Base-by-base conservation (phyloP, 2,329 filamentous ascomycete genomes). In the Huntiella decipiens region DNA sequence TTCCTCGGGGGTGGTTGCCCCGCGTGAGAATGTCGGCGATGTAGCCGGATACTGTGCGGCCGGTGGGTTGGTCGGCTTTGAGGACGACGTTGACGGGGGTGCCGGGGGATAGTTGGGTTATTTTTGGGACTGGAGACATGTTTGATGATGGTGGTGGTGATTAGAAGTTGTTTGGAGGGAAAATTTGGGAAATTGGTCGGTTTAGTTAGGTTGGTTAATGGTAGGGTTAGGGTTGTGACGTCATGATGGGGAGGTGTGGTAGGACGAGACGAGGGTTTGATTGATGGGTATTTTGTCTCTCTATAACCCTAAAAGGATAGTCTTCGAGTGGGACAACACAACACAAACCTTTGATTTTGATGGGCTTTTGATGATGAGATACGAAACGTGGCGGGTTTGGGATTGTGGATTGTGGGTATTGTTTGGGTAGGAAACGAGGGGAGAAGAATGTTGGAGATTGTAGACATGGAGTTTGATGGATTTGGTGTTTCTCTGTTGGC, bases 31-130 rank as follows among this genome's bases (percentile, higher is more conserved):
- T 59, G 39, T 84, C 73, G 44, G 69, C 67, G 1, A 88, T 74
- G 4, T 67, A 60, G 17, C 82, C 82, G 38, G 67, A 64, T 1
- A 84, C 81, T 54, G 83, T 76, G 39, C 71, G 70, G 5, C 82
- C 82, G 0, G 80, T 85, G 1, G 71, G 72, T 57, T 88, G 82
- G 59, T 88, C 82, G 50, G 71, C 66, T 55, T 88, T 88, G 31
- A 86, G 67, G 1, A 87, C 66, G 46, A 88, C 82, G 42, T 77
- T 80, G 45, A 87, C 82, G 3, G 56, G 51, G 3, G 76, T 72
- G 33, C 80, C 81, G 0, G 70, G 67, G 4, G 71, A 52, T 28
- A 83, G 75, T 51, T 75, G 61, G 8, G 56, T 56, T n/a, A 58
- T 59, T 4, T 58, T 66, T 1, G 71, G 71, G 7, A 74, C 66